phyloP scores from a whole-genome alignment of 164 flowering plant species.

The Chimonanthus praecox region DNA sequence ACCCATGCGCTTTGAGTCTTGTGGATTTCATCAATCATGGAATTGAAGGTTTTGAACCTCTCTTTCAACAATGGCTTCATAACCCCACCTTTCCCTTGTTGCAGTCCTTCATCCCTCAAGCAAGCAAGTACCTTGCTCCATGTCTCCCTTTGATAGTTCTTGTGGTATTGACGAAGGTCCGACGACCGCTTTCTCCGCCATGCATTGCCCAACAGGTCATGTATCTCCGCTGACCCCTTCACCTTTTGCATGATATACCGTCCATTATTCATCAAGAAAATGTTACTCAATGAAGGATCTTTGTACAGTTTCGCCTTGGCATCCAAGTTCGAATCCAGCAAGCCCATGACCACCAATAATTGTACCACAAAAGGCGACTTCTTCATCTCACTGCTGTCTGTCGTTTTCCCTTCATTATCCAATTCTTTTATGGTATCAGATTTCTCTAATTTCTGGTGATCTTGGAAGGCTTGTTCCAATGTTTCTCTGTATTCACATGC shows the following conservation, averaged over 20 bases:
- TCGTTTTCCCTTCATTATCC: slow-evolving; percentile 1
- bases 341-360: slow-evolving; percentile 48
- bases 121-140: slow-evolving; percentile 60
- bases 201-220: slow-evolving; percentile 48
- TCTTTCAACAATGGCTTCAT: slow-evolving; percentile 61
- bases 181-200: slow-evolving; percentile 62
- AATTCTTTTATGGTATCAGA: slow-evolving; percentile 7
- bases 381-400: neutral
- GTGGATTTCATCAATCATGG: slow-evolving; percentile 74
- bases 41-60: slow-evolving; percentile 70
- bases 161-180: slow-evolving; percentile 65
- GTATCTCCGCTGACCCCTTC: slow-evolving; percentile 56
- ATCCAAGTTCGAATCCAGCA: slow-evolving; percentile 55
- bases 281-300: slow-evolving; percentile 49
- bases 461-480: slow-evolving; percentile 50
- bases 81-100: slow-evolving; percentile 39
- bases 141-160: slow-evolving; percentile 73
- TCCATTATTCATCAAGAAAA: slow-evolving; percentile 91
- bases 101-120: slow-evolving; percentile 58
- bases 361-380: slow-evolving; percentile 43
- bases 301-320: slow-evolving; percentile 62
- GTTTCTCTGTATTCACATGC: slow-evolving; percentile 72
- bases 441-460: slow-evolving; percentile 13
- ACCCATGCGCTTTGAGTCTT: slow-evolving; percentile 79
- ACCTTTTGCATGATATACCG: slow-evolving; percentile 78